Percentiles rank a stretch among this genome's conserved stretches.
These are phyloP conservation scores for Colletotrichum musae DNA, from an alignment of 2,329 filamentous ascomycete species.

Conservation along the genomic window DNA sequence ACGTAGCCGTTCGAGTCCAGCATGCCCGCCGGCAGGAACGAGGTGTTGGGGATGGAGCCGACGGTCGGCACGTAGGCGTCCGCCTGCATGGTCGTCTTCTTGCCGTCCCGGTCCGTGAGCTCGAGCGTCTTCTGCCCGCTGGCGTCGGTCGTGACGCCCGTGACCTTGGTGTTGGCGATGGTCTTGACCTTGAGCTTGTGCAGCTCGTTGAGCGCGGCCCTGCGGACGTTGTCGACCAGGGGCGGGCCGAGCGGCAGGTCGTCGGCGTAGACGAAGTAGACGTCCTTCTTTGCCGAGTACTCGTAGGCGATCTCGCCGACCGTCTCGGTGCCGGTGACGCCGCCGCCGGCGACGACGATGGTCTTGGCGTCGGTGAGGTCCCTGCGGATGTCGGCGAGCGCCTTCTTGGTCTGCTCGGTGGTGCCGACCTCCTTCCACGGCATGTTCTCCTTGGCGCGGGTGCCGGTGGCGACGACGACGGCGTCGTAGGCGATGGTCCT, in stretches of 20 bases:
- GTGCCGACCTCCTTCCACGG: conserved; percentile 65
- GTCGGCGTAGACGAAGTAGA: conserved; percentile 59
- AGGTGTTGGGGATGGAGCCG: conserved; percentile 61
- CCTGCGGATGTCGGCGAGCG: conserved; percentile 53
- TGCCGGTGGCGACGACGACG: conserved; percentile 68
- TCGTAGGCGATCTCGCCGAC: conserved; percentile 66
- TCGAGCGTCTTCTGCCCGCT: conserved; percentile 51
- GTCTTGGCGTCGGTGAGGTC: conserved; percentile 59
- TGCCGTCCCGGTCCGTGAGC: conserved; percentile 51
- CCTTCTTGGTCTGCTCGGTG: conserved; percentile 58
- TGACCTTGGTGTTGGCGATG: conserved; percentile 57
- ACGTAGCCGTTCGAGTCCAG: conserved; percentile 53
- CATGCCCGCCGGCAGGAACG: conserved; percentile 56
- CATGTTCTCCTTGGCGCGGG: conserved; percentile 57
- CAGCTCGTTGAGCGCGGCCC: conserved; percentile 56
- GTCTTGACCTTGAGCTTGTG: conserved; percentile 60
- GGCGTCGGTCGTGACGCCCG: conserved; percentile 38
- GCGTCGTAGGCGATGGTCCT: conserved; percentile 63
- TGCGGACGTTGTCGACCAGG: conserved; percentile 54
- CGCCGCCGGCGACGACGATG: conserved; percentile 67
- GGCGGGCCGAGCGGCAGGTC: conserved; percentile 55
- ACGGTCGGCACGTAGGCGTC: conserved; percentile 64
- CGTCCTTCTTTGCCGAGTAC: conserved; percentile 62
- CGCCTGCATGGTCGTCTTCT: conserved; percentile 54
- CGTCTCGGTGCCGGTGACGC: conserved; percentile 65